Conservation (phyloP, 208 protist species). For the Trypanosoma avium region DNA sequence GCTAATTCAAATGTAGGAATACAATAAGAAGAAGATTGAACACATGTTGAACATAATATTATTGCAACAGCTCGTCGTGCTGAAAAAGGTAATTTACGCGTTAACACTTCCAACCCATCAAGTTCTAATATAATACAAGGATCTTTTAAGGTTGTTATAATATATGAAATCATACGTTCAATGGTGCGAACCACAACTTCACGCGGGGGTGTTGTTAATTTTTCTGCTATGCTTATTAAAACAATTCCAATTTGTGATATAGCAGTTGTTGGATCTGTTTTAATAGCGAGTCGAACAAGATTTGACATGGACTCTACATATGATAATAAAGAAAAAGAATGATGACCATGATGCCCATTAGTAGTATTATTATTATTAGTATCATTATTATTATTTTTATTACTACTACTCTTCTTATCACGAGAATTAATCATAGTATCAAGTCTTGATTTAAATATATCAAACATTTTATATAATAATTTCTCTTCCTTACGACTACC, state of each 20-base stretch:
- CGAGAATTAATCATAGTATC: conserved; percentile 38
- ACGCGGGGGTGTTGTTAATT: conserved; percentile 22
- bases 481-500: conserved; percentile 33
- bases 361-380: conserved; percentile 33
- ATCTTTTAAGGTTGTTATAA: conserved; percentile 24
- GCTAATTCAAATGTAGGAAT: conserved; percentile 68
- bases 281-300: conserved; percentile 28
- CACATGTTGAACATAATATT: conserved; percentile 17
- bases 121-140: conserved; percentile 23
- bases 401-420: conserved; percentile 2
- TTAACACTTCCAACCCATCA: conserved; percentile 7
- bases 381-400: not conserved
- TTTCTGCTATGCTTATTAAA: conserved; percentile 33
- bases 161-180: conserved; percentile 19
- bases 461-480: conserved; percentile 45
- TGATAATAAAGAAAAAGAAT: conserved; percentile 38
- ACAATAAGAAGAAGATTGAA: conserved; percentile 26
- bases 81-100: not conserved
- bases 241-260: conserved; percentile 23
- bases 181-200: not conserved
- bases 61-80: conserved; percentile 16
- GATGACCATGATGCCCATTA: conserved; percentile 25
- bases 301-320: conserved; percentile 51
- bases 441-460: conserved; percentile 45
- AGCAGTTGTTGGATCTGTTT: conserved; percentile 20